Evolutionary conservation across 176 grass and related monocot species (phyloP), one percentile per base, ranked within the genome.

Genomic region (Poa pratensis): DNA sequence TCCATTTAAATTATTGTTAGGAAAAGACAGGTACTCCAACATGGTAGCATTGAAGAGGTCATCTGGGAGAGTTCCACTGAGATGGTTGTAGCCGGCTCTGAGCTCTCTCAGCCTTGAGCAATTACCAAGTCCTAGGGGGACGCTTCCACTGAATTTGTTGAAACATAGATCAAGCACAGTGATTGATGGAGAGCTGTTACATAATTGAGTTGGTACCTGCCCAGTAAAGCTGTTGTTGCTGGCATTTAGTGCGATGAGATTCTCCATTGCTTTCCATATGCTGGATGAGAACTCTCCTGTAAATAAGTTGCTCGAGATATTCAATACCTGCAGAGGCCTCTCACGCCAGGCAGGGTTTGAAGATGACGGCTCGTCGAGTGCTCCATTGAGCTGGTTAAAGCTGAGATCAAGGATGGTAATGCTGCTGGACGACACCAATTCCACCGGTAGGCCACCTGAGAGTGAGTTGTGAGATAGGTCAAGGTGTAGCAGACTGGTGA

Each of bases 171-270:
- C 85, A 6, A 87, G 85, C 16, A 75, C 23, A 2, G 15, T 3
- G 12, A 87, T 7, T 27, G 16, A 24, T 20, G 66, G 19, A 0
- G 26, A 50, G 26, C 5, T 76, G 5, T 8, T 23, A 10, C 85
- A 87, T 18, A 81, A 32, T 28, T 34, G 20, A 34, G 23, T 11
- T 17, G 85, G 85, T 24, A 81, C 51, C 13, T 7, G 12, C 0
- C 77, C 78, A 0, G 51, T 81, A 48, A 87, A 87, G 78, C 67
- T 87, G 58, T 87, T 87, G 14, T 81, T 73, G 55, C 77, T 87
- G 13, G 18, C 77, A 20, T 87, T 87, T n/a, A 87, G 54, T 0
- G 5, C 2, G 28, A n/a, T 7, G 40, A 75, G 13, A 24, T 87
- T 75, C 20, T 23, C 42, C 51, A 22, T 73, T 34, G 7, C 5